Evolutionary conservation across 306 rosid species (phyloP), one percentile per base, ranked within the genome.

Genomic region (Lathyrus oleraceus): DNA sequence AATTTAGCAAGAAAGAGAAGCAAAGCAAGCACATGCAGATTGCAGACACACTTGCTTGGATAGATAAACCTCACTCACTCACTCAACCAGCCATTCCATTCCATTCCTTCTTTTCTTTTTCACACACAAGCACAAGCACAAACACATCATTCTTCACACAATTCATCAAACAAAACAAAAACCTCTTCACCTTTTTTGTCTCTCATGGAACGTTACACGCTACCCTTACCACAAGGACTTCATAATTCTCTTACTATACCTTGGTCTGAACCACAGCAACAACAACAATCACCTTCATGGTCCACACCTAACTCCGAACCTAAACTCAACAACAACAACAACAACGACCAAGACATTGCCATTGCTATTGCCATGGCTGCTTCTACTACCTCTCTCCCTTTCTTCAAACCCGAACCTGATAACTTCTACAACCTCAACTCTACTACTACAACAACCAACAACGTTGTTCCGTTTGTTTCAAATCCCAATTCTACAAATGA

Each of bases 351-450:
- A 27, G 42, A 72, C 65, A 65, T 64, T 13, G 63, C 66, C 63
- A 63, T 63, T 39, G 77, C 67, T 65, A 65, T 85, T 85, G 78
- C 81, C 72, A 53, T 73, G 57, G 57, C 40, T 28, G 79, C 65
- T 35, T 1, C 39, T 1, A 35, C 39, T 38, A 65, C 70, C 11
- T 77, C 95, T 53, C 65, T 87, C 14, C 73, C 87, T 23, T 78
- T 85, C 75, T 93, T 85, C 88, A 90, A 93, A 70, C 87, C 98
- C 72, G 87, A 88, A 54, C 70, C 69, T 61, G 91, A 72, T 66
- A 9, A 19, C 36, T 32, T 3, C 62, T 23, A 61, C 32, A 11
- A 19, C 10, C 39, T 35, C 10, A 35, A 35, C 39, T 35, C 38
- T 1, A 1, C 39, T 7, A 35, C 39, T 35, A 35, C 38, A 19